phyloP scores from a whole-genome alignment of 2,329 filamentous ascomycete species.

The Diplodia scrobiculata region DNA sequence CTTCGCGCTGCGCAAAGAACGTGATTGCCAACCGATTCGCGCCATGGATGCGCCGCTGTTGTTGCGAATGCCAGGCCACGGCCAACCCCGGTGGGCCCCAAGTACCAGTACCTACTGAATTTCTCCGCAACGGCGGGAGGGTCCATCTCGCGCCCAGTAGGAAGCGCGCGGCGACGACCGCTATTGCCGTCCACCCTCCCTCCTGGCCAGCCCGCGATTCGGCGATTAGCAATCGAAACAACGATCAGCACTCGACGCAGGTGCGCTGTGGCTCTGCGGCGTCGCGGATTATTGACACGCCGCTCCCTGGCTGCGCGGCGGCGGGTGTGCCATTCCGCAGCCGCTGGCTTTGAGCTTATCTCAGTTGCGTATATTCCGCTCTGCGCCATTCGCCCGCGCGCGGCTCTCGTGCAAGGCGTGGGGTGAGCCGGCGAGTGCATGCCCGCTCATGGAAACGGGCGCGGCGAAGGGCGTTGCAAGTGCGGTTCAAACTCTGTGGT shows the following conservation, averaged over 20 bases:
- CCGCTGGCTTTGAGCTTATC: constrained; percentile 23
- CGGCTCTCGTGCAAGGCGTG: neutral
- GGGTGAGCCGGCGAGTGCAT: constrained; percentile 8
- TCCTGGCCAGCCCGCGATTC: neutral
- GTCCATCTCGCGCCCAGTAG: constrained; percentile 1
- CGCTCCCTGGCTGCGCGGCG: constrained; percentile 16
- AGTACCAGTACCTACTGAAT: neutral
- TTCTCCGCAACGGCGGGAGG: neutral
- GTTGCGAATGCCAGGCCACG: neutral
- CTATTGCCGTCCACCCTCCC: neutral
- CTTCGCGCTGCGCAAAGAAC: constrained; percentile 20
- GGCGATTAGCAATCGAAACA: constrained; percentile 26
- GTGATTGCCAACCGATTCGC: constrained; percentile 17
- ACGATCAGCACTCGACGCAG: constrained; percentile 16
- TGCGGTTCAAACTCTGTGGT: neutral
- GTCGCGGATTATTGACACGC: constrained; percentile 2
- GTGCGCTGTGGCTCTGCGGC: constrained; percentile 23
- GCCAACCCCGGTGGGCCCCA: neutral
- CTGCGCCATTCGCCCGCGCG: neutral
- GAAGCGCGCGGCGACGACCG: constrained; percentile 17
- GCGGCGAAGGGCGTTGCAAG: constrained; percentile 4
- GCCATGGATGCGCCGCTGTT: constrained; percentile 10
- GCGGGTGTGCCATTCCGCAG: constrained; percentile 22
- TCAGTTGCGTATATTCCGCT: neutral
- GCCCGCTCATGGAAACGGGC: constrained; percentile 9